Percentiles rank a stretch among this genome's conserved stretches.
phyloP scores from a whole-genome alignment of 2,329 filamentous ascomycete species.

The Xylogone sp. region DNA sequence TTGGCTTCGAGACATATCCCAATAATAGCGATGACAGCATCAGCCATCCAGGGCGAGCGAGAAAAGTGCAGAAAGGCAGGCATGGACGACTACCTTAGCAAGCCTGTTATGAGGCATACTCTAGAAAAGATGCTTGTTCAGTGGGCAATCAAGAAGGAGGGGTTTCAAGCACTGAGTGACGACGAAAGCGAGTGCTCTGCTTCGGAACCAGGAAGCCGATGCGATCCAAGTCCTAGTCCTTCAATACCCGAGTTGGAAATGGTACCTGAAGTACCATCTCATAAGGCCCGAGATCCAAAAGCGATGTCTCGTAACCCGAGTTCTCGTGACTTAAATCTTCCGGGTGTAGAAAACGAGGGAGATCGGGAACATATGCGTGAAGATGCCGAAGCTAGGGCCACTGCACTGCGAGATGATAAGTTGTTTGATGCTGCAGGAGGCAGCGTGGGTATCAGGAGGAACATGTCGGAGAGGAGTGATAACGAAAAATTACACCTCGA shows the following conservation, averaged over 20 bases:
- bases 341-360: constrained; percentile 31
- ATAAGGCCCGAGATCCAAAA: constrained; percentile 7
- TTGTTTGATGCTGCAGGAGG: constrained; percentile 33
- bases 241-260: not conserved
- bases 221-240: not conserved
- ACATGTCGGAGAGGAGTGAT: constrained; percentile 8
- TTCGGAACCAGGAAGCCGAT: constrained; percentile 1
- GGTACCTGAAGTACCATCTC: not conserved
- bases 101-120: constrained; percentile 65
- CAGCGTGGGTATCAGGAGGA: constrained; percentile 18
- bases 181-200: constrained; percentile 22
- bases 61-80: constrained; percentile 71
- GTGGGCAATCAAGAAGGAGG: constrained; percentile 52
- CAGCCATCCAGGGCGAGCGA: constrained; percentile 70
- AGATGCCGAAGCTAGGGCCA: constrained; percentile 51
- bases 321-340: constrained; percentile 20
- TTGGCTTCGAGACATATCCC: constrained; percentile 57
- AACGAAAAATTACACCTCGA: constrained; percentile 27
- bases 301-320: constrained; percentile 16
- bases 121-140: constrained; percentile 69
- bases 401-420: constrained; percentile 49
- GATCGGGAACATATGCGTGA: constrained; percentile 42
- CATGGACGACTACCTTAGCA: constrained; percentile 75
- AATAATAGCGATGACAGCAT: constrained; percentile 80
- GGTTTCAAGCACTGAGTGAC: constrained; percentile 11